Evolutionary conservation across 768 basidiomycete genomes (phyloP), one percentile per base, ranked within the genome.

Genomic region (Galerina sulciceps): DNA sequence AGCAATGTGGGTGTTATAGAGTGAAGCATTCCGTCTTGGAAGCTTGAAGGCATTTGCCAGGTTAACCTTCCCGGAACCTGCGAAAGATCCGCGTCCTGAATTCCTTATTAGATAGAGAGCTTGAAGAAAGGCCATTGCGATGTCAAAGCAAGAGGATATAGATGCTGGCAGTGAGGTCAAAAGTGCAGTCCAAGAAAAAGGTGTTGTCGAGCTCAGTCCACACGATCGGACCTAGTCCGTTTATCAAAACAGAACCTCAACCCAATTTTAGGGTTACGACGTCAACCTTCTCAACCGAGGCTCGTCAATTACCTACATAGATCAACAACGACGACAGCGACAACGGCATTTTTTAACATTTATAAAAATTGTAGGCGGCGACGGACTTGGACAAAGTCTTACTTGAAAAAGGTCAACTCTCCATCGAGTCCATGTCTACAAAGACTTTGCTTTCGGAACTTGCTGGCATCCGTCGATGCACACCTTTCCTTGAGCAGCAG

Each of bases 1-100:
- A 1, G 91, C 88, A 37, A 94, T 71, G 59, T 89, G 84, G 2
- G 78, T 63, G 64, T 89, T 92, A 66, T 94, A 94, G 50, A 84
- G 87, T 0, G 88, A 88, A 14, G 80, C 80, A 57, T 72, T 60
- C 35, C 79, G 70, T 54, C 54, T 55, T 23, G 53, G 66, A 26
- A 60, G 26, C 34, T 40, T 52, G 14, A 38, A 36, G 31, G 46
- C 23, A n/a, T 44, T 55, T 38, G 26, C 6, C 9, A 18, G 36
- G 5, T 15, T 41, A 48, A 35, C 23, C 20, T 15, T 45, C n/a
- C 13, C 48, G n/a, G 15, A 13, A 17, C 46, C 17, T n/a, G 31
- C 35, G 11, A 60, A 31, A 31, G 45, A 44, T 15, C 40, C 17
- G 20, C 49, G 49, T 11, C 49, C 37, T 6, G 20, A 38, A 6